Evolutionary conservation across 306 rosid species (phyloP), one percentile per base, ranked within the genome.

Genomic region (Luffa acutangula): DNA sequence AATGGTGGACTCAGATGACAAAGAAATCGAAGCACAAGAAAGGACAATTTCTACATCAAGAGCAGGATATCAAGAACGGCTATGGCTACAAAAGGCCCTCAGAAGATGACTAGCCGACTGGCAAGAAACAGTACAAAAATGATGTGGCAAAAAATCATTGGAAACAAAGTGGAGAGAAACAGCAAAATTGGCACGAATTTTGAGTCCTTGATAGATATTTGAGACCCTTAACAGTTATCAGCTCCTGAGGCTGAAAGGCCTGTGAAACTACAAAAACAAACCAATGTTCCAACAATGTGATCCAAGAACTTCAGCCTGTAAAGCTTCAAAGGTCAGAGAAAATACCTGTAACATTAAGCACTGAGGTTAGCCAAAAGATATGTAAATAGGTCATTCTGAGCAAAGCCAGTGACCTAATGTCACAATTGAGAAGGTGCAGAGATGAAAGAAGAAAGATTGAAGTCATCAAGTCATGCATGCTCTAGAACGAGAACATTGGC

Each of bases 341-440:
- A 93, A 91, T 95, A 95, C 97, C 99, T 92, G 99, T 93, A 94
- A 95, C 87, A 89, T 86, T 71, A 79, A 91, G 94, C 87, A 92
- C 79, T 76, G 80, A 80, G 82, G 93, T 93, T 91, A 91, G 96
- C 83, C 59, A 58, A 80, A 83, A 82, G 79, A 76, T 37, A 74
- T 25, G 31, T 25, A 73, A 73, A 49, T 51, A 73, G 78, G 25
- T 49, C 78, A 73, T 51, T 73, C 45, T 31, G 78, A 48, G 51
- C 56, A 33, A 48, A 73, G 78, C 10, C 78, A 49, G 78, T 14
- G 45, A 73, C 25, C 25, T 51, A 49, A 73, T 73, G 51, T 48
- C 31, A 73, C 14, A 48, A 73, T 14, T 49, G 43, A 8, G 7
- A 39, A 72, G 41, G 17, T 73, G 78, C 45, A 49, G 9, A 14